Conservation (phyloP, 1,284 basidiomycete species). For the Puccinia hordei region DNA sequence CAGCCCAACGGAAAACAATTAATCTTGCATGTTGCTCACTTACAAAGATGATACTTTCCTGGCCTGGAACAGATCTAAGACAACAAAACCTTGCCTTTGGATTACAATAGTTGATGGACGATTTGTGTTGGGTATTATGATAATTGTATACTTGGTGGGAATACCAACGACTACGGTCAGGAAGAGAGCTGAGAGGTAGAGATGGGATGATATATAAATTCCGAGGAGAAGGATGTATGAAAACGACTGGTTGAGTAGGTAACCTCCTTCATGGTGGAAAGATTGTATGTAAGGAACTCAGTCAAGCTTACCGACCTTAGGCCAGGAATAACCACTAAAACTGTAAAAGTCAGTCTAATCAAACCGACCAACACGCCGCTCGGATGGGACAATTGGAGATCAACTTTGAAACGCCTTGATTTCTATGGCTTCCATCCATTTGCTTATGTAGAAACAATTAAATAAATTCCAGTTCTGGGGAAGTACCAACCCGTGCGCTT, state of each 20-base stretch:
- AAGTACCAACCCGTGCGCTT: no score
- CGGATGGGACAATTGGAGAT: neutral
- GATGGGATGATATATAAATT: neutral
- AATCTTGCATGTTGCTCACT: neutral
- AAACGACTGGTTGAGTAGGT: neutral
- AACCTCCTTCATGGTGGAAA: neutral
- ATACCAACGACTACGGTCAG: neutral
- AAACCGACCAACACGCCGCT: neutral
- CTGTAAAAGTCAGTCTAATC: neutral
- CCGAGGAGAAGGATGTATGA: neutral
- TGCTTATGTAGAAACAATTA: neutral
- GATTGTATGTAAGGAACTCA: conserved; percentile 11
- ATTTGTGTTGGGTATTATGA: neutral
- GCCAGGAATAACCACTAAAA: conserved; percentile 1
- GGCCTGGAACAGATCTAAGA: neutral
- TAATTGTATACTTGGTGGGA: neutral
- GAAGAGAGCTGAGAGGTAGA: neutral
- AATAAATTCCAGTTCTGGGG: no score
- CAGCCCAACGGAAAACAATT: neutral
- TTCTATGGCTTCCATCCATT: neutral
- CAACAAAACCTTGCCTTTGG: neutral
- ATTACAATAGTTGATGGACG: no score
- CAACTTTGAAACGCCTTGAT: neutral
- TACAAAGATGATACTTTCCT: neutral
- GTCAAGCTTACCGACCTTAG: neutral